Evolutionary conservation across 768 basidiomycete species (phyloP), one percentile per base, ranked within the genome.

Genomic region (Phylloporus sp.): DNA sequence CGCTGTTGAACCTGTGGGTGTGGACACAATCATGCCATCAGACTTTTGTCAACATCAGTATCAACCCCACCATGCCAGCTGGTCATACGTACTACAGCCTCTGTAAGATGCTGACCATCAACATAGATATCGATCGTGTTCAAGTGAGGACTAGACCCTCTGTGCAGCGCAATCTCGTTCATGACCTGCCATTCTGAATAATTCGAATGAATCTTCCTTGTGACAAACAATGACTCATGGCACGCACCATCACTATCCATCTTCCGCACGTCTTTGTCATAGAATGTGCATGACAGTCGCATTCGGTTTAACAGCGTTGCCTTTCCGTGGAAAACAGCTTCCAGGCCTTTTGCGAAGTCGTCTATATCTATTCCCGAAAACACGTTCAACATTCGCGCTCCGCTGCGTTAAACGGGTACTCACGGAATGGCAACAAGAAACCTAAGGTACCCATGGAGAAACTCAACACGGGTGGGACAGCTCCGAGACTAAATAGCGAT

Each of bases 1-100:
- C 15, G 95, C 95, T 4, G 95, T 97, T 20, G 94, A 97, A 6
- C 95, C 95, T 3, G 95, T 97, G 20, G 95, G 95, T 2, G 95
- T 97, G 7, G 93, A 93, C 48, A 97, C 84, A 50, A 97, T 93
- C 53, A 97, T 74, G 32, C 95, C 94, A 60, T 97, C 94, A 31
- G 92, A 91, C 93, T 95, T 62, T 26, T 23, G 38, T 18, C 48
- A 51, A 52, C 24, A 52, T 54, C 36, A 66, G 54, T 27, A 36
- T 50, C 43, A 53, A 50, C 50, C 47, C 28, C 41, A 47, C 55
- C 49, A 49, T 45, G 35, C 26, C 31, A 44, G 49, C 41, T 49
- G 46, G 43, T 29, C 9, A 18, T 32, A 82, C 91, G 49, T 71
- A 94, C 93, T 52, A 97, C 91, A 40, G 92, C 91, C 72, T 97